Percentiles rank a stretch among this genome's conserved stretches.
These are phyloP conservation scores for Trichomonas tenax DNA, from an alignment of 208 protist species.

Conservation along the genomic window DNA sequence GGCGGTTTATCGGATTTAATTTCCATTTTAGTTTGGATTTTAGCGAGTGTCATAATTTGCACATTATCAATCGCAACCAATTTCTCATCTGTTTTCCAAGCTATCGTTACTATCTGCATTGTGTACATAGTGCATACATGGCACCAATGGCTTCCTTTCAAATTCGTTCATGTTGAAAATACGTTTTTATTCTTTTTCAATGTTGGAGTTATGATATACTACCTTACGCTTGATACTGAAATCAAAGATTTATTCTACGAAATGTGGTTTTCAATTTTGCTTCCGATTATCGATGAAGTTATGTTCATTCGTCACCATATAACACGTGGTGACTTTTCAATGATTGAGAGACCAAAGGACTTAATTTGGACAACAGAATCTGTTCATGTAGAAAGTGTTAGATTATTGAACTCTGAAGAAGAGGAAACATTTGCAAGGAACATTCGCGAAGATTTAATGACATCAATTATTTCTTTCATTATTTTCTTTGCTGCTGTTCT, in stretches of 20 bases:
- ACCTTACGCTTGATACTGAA: background rate
- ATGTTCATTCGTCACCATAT: background rate
- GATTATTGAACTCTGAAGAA: background rate
- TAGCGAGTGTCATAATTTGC: background rate
- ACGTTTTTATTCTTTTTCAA: background rate
- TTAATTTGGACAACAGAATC: background rate
- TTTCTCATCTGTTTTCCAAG: background rate
- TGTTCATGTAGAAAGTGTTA: background rate
- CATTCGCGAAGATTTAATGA: background rate
- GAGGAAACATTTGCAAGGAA: background rate
- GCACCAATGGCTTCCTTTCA: background rate
- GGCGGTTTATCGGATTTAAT: background rate
- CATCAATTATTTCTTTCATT: background rate
- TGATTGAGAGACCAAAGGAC: background rate
- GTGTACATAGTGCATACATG: background rate
- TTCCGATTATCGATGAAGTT: background rate
- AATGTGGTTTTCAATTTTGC: background rate
- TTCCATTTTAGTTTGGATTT: background rate
- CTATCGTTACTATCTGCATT: background rate
- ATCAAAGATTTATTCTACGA: background rate
- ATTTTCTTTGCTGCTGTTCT: background rate
- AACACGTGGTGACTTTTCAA: background rate
- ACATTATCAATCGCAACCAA: background rate
- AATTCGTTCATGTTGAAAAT: background rate
- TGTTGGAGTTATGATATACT: background rate